Conservation (phyloP, 352 stramenopile species). For the Phytophthora macrochlamydospora region DNA sequence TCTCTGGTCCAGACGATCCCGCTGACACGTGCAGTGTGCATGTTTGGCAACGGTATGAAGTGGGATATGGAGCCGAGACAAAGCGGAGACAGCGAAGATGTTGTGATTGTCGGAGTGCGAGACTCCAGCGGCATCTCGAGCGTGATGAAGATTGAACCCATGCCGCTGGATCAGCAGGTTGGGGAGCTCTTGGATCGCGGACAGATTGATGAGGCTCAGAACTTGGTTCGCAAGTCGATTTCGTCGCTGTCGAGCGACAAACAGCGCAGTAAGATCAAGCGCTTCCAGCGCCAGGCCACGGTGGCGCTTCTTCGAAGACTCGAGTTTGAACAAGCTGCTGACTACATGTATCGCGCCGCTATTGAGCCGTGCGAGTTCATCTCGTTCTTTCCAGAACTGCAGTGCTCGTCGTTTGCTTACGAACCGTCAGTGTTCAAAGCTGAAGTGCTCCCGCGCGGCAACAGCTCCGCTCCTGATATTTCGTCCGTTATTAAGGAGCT, state of each 20-base stretch:
- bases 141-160: constrained; percentile 87
- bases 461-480: constrained; percentile 77
- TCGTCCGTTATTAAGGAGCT: constrained; percentile 79
- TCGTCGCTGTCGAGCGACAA: constrained; percentile 74
- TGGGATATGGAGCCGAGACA: constrained; percentile 88
- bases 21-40: constrained; percentile 62
- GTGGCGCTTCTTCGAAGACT: constrained; percentile 78
- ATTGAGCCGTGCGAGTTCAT: constrained; percentile 89
- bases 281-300: constrained; percentile 85
- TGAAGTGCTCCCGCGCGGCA: constrained; percentile 79
- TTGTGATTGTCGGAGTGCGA: constrained; percentile 76
- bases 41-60: constrained; percentile 92
- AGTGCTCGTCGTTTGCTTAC: constrained; percentile 84
- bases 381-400: constrained; percentile 84
- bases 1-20: constrained; percentile 79
- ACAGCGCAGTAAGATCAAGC: constrained; percentile 88
- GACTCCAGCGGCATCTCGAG: constrained; percentile 68
- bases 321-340: constrained; percentile 76
- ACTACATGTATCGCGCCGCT: constrained; percentile 87
- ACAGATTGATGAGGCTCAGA: constrained; percentile 84
- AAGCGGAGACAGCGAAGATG: constrained; percentile 75
- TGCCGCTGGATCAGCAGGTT: constrained; percentile 86
- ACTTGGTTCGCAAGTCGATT: constrained; percentile 86
- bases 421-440: constrained; percentile 84
- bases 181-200: constrained; percentile 84